A percentile compares a stretch with the other conserved stretches of the same genome.
Evolutionary conservation across 106 monocot species (phyloP).

Genomic region (Phalaenopsis aphrodite): DNA sequence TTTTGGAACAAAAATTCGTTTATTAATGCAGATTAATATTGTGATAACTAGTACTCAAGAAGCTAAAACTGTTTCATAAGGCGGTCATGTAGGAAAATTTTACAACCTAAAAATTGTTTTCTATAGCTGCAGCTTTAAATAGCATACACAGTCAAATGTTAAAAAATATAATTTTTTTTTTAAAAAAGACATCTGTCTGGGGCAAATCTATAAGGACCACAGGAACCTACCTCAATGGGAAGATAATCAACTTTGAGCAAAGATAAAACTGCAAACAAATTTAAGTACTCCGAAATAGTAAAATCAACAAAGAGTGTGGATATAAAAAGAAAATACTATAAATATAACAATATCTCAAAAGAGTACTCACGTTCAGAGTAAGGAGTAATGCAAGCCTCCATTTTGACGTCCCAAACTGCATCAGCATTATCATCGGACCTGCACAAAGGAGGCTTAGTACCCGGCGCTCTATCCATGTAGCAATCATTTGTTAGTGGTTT

Average conservation of each 20-base stretch:
- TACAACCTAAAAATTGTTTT: background rate
- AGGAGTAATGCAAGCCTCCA: conserved; percentile 65
- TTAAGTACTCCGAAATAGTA: background rate
- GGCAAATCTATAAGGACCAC: background rate
- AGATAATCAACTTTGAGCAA: background rate
- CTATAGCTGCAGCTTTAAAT: background rate
- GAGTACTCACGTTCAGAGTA: conserved; percentile 48
- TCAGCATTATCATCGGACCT: conserved; percentile 51
- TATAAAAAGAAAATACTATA: background rate
- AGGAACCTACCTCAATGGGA: background rate
- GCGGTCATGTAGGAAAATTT: background rate
- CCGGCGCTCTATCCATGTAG: conserved; percentile 43
- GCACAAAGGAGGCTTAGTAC: conserved; percentile 45
- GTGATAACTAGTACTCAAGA: background rate
- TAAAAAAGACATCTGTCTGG: background rate
- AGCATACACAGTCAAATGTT: background rate
- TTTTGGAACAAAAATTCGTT: background rate
- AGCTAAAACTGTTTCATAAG: background rate
- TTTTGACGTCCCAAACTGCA: conserved; percentile 50
- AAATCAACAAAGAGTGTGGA: background rate
- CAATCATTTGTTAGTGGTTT: conserved; percentile 68
- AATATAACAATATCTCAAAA: background rate
- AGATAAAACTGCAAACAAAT: background rate
- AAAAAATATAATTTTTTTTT: background rate
- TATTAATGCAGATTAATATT: background rate